Evolutionary conservation across 257 asterid species (phyloP), one percentile per base, ranked within the genome.

Genomic region (Gardenia jasminoides): DNA sequence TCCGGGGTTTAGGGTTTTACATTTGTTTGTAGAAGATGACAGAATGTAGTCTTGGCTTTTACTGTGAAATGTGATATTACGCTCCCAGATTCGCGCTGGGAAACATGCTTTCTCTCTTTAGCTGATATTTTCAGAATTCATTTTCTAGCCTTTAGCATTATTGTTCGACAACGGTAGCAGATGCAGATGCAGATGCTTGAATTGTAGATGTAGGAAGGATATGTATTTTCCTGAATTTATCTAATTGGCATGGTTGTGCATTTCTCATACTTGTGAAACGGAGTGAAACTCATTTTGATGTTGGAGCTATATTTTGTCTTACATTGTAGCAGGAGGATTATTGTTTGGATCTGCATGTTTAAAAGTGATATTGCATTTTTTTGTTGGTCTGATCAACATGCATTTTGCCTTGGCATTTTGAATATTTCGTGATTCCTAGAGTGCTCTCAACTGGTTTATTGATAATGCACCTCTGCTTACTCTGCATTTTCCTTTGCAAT

Each of bases 1-100:
- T 65, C 8, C 3, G 59, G 43, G 76, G 69, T 26, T 56, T 81
- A 26, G 76, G 80, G 59, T 36, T 81, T 76, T 69, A 31, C 17
- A n/a, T 24, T 3, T 6, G 10, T 62, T 26, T 15, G 33, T 11
- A 0, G 28, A 12, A n/a, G 22, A 41, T 24, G 70, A 31, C 20
- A 7, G 10, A 0, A 26, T 39, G 54, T 0, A 1, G 6, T 26
- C 28, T 28, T 28, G 10, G 15, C 19, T 24, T 19, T 50, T 58
- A 24, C 26, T 20, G 2, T 67, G 48, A 19, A 69, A 3, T 19
- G 24, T 50, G 74, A 44, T 70, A 43, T 12, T 41, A 1, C 19
- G 56, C 74, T 69, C 10, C 10, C 36, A 44, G 2, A 41, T 69
- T 10, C 41, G 41, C 41, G 41, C 41, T 4, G 13, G 3, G 54